phyloP scores from a whole-genome alignment of 2,329 filamentous ascomycete species.

The Colletotrichum navitas region DNA sequence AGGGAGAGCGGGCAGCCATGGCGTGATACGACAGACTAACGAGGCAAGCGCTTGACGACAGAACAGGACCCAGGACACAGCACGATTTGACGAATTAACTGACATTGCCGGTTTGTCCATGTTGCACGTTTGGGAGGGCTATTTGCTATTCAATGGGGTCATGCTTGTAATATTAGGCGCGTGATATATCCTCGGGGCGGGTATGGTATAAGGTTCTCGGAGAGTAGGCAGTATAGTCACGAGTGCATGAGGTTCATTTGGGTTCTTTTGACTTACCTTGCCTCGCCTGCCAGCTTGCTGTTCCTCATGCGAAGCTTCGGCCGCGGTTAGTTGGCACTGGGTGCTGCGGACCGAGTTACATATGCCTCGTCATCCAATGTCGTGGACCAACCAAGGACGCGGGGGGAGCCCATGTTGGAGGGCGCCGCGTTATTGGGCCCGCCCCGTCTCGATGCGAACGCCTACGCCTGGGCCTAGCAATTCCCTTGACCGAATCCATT shows the following conservation, averaged over 20 bases:
- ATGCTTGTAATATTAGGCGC: slow-evolving; percentile 32
- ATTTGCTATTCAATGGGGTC: slow-evolving; percentile 24
- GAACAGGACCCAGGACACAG: slow-evolving; percentile 15
- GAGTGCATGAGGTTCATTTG: neutral
- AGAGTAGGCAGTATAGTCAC: neutral
- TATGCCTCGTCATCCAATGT: slow-evolving; percentile 26
- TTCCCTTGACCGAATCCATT: slow-evolving; percentile 1
- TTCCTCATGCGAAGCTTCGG: slow-evolving; percentile 32
- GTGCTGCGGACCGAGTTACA: slow-evolving; percentile 9
- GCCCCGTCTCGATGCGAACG: neutral
- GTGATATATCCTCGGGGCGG: slow-evolving; percentile 21
- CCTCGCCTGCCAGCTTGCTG: neutral
- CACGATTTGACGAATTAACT: slow-evolving; percentile 21
- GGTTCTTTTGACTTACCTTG: neutral
- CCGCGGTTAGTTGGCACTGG: slow-evolving; percentile 22
- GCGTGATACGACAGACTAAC: slow-evolving; percentile 27
- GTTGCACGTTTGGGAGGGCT: slow-evolving; percentile 12
- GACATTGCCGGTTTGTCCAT: slow-evolving; percentile 17
- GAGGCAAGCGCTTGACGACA: slow-evolving; percentile 8
- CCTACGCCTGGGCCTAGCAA: neutral
- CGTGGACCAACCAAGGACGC: slow-evolving; percentile 16
- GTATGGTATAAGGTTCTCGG: neutral
- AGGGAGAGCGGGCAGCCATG: slow-evolving; percentile 46
- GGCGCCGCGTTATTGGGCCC: neutral
- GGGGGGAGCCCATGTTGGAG: slow-evolving; percentile 6